These are phyloP conservation scores for Asterochloris sp. DNA, from an alignment of 139 green algal species.

Conservation along the genomic window DNA sequence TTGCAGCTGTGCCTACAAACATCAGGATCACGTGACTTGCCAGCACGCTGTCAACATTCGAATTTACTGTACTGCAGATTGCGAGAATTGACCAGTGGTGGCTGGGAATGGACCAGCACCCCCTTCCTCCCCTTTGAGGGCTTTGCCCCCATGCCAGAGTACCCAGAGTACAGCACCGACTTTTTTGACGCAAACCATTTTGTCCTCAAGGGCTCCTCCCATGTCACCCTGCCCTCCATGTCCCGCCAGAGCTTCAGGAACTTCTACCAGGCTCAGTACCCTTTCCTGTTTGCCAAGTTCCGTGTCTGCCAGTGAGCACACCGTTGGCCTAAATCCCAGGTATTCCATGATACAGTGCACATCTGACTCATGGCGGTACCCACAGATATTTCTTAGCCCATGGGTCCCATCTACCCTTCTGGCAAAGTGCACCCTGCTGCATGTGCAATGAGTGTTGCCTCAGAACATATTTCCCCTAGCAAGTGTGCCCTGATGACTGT, in stretches of 20 bases:
- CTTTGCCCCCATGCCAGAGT: constrained; percentile 42
- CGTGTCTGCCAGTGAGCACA: constrained; percentile 16
- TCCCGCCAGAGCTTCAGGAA: constrained; percentile 52
- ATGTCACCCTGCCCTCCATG: constrained; percentile 43
- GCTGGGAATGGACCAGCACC: constrained; percentile 63
- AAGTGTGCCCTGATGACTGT: too few relatives aligned
- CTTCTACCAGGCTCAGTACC: constrained; percentile 58
- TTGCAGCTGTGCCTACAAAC: too few relatives aligned
- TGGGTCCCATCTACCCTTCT: too few relatives aligned
- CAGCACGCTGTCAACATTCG: not conserved
- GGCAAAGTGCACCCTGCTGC: too few relatives aligned
- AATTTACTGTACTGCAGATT: constrained; percentile 1
- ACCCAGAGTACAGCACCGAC: constrained; percentile 57
- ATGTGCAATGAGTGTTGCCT: too few relatives aligned
- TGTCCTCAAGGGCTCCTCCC: constrained; percentile 46
- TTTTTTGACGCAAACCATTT: constrained; percentile 64
- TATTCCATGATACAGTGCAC: too few relatives aligned
- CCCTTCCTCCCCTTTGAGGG: constrained; percentile 44
- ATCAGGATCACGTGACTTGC: too few relatives aligned
- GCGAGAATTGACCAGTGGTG: constrained; percentile 24
- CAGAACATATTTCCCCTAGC: too few relatives aligned
- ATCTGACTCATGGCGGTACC: too few relatives aligned
- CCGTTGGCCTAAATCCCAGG: too few relatives aligned
- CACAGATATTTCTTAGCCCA: too few relatives aligned
- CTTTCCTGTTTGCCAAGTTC: constrained; percentile 60